A percentile compares a stretch with the other conserved stretches of the same genome.
phyloP scores from a whole-genome alignment of 306 rosid genomes.

The Erythrophleum fordii region DNA sequence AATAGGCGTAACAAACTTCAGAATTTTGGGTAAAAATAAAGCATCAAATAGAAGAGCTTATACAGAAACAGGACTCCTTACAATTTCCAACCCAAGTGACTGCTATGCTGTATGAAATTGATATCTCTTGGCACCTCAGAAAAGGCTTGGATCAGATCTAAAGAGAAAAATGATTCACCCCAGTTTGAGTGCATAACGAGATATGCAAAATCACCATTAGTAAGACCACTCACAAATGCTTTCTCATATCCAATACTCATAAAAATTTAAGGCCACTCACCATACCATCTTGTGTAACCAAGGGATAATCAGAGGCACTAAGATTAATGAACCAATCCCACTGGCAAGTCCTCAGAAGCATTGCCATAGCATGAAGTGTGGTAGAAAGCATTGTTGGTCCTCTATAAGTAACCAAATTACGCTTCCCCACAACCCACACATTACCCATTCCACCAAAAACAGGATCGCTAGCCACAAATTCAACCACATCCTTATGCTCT shows the following conservation, averaged over 20 bases:
- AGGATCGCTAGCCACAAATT: constrained; percentile 57
- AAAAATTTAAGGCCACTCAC: constrained; percentile 67
- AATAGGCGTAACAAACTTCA: constrained; percentile 16
- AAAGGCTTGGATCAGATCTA: constrained; percentile 87
- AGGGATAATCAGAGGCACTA: constrained; percentile 93
- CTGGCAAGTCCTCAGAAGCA: constrained; percentile 62
- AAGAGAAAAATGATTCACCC: constrained; percentile 20
- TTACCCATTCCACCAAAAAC: constrained; percentile 74
- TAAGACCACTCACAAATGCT: background rate
- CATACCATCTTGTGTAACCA: constrained; percentile 98
- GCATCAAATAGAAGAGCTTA: constrained; percentile 4
- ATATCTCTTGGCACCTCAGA: constrained; percentile 76
- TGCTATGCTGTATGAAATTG: constrained; percentile 85
- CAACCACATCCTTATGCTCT: constrained; percentile 62
- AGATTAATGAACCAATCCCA: constrained; percentile 99
- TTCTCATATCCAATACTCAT: background rate
- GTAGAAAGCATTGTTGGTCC: constrained; percentile 98
- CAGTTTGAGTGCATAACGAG: constrained; percentile 4
- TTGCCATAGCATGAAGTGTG: constrained; percentile 84
- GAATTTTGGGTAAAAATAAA: background rate
- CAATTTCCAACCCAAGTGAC: constrained; percentile 93
- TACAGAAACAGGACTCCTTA: constrained; percentile 20
- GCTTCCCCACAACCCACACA: constrained; percentile 82
- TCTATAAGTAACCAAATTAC: constrained; percentile 83
- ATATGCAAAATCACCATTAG: constrained; percentile 2